Base-by-base conservation (phyloP, 2,329 filamentous ascomycete genomes). In the Aspergillus sp. region DNA sequence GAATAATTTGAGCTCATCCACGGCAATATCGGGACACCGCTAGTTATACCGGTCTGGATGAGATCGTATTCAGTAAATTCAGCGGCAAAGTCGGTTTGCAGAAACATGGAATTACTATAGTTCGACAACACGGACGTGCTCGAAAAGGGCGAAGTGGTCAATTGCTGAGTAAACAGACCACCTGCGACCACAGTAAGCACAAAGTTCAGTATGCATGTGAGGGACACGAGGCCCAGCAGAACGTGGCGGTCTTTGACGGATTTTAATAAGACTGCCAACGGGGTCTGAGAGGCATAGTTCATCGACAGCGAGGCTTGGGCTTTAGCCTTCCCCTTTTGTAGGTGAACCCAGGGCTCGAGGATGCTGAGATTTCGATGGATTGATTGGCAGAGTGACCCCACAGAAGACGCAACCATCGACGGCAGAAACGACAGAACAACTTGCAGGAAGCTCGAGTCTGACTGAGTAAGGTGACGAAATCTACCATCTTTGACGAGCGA, bases 11-110 rank as follows among this genome's bases (percentile, higher is more conserved):
- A 44, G 26, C 56, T 57, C 1, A 60, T 64, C 62, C 62, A 65
- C 0, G 62, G 45, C 5, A 64, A 46, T 42, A 62, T 50, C 5
- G 61, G 57, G 2, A 62, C 50, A 1, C 60, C 61, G 27, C 60
- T 64, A 11, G 56, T 62, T 32, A 64, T 62, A 33, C 62, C 64
- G 6, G 58, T 62, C 37, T 65, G 61, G 8, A 65, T 64, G 30
- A 65, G 41, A 32, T 64, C 60, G 44, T 64, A 64, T 37, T 64
- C 61, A 2, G 60, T 63, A 27, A 65, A 64, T 30, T 64, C 57
- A 2, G 54, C 58, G 0, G 62, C 57, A 44, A 64, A 64, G 29
- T 64, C 59, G 4, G 51, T 59, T n/a, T 47, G 52, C 42, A 45
- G 52, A 7, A 65, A 62, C 2, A 46, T 42, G 4, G 57, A 57